Evolutionary conservation across 305 asterid genomes (phyloP), one percentile per base, ranked within the genome.

Genomic region (Fraxinus albicans): DNA sequence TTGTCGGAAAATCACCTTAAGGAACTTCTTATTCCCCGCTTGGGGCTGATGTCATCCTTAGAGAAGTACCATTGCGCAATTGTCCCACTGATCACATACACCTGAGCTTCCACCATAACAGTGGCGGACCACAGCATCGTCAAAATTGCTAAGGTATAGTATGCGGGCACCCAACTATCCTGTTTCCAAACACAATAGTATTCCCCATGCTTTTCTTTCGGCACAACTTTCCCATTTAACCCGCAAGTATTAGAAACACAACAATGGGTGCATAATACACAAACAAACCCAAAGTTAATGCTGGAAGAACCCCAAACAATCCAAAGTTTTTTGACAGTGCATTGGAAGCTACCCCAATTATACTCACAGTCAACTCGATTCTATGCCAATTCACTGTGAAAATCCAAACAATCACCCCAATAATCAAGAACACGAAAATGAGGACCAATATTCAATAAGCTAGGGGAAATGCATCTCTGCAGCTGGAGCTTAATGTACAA

Each of bases 121-220:
- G n/a, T n/a, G n/a, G n/a, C n/a, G n/a, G n/a, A n/a, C n/a, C n/a
- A n/a, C n/a, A n/a, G n/a, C 33, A 2, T 29, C 33, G 2, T 2
- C 89, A 95, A 85, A 87, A 93, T 91, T 1, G 95, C 98, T 84
- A 95, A 82, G 1, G 97, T 77, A 81, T 90, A 93, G 77, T 94
- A 95, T 55, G 98, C 97, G 0, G 99, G 96, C 86, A 95, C 99
- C 97, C 98, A 95, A n/a, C 88, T 87, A 81, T 92, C 96, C 91
- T 88, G 91, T 85, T 92, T 95, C 99, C 99, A 95, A 75, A 84
- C 93, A 88, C 99, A 95, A 74, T 50, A 33, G 85, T 85, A 89
- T 19, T 88, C 94, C 29, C 97, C 98, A 44, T 86, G 31, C 78
- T 86, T 87, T 76, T 90, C 94, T 86, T 76, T 86, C 2, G 99